phyloP scores from a whole-genome alignment of 345 rosid genomes.

The Eutrema heterophyllum region DNA sequence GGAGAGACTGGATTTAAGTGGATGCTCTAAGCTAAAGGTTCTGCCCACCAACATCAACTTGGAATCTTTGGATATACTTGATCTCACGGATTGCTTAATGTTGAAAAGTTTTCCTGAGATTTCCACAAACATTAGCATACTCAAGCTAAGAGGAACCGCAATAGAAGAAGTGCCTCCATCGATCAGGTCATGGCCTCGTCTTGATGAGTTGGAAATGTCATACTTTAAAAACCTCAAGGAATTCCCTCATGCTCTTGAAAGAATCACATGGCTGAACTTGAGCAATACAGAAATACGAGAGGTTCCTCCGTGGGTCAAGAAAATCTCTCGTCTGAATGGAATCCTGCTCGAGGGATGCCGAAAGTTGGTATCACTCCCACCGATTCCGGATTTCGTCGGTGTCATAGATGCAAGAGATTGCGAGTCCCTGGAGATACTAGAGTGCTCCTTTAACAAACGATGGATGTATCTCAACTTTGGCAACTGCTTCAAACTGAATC shows the following conservation, averaged over 20 bases:
- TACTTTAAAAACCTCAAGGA: background rate
- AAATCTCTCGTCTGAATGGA: background rate
- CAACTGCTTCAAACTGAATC: background rate
- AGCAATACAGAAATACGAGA: background rate
- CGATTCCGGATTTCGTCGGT: background rate
- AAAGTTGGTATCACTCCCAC: background rate
- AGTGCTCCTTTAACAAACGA: background rate
- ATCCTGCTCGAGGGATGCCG: background rate
- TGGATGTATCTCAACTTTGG: background rate
- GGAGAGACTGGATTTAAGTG: fast-evolving
- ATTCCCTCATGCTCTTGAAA: background rate
- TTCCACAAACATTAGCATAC: background rate
- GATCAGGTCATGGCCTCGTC: background rate
- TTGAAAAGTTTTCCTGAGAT: background rate
- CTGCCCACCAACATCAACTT: slow-evolving; percentile 9
- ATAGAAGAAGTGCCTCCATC: background rate
- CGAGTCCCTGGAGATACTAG: background rate
- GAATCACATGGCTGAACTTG: background rate
- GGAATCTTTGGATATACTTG: background rate
- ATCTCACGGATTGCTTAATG: background rate
- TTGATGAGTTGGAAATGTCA: too few relatives aligned
- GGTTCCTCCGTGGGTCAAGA: background rate
- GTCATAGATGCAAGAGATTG: background rate
- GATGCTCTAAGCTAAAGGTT: background rate
- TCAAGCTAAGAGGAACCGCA: background rate